phyloP scores from a whole-genome alignment of 2,329 filamentous ascomycete species.

The Proliferodiscus dingleyae region DNA sequence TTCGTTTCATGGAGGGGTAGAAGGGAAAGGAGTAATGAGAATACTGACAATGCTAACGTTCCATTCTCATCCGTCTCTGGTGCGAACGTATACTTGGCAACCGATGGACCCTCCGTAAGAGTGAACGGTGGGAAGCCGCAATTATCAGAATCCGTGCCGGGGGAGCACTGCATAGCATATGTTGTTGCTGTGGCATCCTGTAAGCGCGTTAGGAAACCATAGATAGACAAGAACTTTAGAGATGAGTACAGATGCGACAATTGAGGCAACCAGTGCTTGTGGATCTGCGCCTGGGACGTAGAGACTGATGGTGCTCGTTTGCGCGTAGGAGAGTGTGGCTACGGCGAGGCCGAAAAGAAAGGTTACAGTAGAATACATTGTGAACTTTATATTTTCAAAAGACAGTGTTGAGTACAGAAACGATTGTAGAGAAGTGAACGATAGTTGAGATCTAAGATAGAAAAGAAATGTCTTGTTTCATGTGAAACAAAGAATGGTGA shows the following conservation, averaged over 20 bases:
- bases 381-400: too few relatives aligned
- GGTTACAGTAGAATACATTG: conserved; percentile 13
- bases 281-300: conserved; percentile 18
- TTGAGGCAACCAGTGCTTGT: conserved; percentile 15
- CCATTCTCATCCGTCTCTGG: conserved; percentile 9
- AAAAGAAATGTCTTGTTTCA: too few relatives aligned
- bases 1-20: neutral
- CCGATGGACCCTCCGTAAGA: conserved; percentile 17
- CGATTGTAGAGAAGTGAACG: too few relatives aligned
- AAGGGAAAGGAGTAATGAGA: neutral
- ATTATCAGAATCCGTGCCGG: conserved; percentile 3
- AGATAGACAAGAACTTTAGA: neutral
- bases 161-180: conserved; percentile 17
- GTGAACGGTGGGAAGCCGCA: conserved; percentile 15
- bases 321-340: conserved; percentile 16
- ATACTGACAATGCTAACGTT: conserved; percentile 12
- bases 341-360: conserved; percentile 17
- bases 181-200: conserved; percentile 21
- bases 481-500: too few relatives aligned
- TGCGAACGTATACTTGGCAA: conserved; percentile 14
- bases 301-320: conserved; percentile 17
- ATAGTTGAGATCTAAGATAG: too few relatives aligned
- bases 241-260: conserved; percentile 19
- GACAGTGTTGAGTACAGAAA: too few relatives aligned
- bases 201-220: neutral